Conservation (phyloP, 2,329 filamentous ascomycete genomes). For the Colletotrichum sp. region DNA sequence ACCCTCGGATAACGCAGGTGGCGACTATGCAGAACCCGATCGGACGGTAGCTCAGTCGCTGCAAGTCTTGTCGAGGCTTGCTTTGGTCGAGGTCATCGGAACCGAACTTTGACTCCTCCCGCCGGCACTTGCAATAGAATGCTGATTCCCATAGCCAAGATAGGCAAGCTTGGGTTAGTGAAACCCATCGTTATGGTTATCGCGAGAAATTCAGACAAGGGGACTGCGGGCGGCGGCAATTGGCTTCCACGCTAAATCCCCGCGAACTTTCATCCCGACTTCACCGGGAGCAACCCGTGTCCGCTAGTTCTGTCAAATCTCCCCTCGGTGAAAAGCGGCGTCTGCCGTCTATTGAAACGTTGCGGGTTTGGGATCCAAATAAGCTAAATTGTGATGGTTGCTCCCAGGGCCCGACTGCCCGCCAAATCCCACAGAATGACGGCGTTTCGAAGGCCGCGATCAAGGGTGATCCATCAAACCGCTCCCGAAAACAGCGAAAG, state of each 20-base stretch:
- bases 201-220: neutral
- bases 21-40: neutral
- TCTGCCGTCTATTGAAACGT: slow-evolving; percentile 2
- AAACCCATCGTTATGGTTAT: neutral
- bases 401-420: neutral
- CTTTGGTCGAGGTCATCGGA: neutral
- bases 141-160: neutral
- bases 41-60: neutral
- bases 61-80: neutral
- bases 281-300: neutral
- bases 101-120: neutral
- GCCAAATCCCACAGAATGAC: neutral
- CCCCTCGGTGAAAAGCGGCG: neutral
- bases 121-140: neutral
- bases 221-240: neutral
- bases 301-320: neutral
- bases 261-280: neutral
- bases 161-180: neutral
- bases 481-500: neutral
- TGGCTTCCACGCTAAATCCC: neutral
- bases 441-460: neutral
- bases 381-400: neutral
- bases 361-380: neutral
- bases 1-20: neutral
- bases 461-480: neutral